A percentile compares a stretch with the other conserved stretches of the same genome.
phyloP scores from a whole-genome alignment of 2,329 filamentous ascomycete species.

The Cryphonectria nitschkei region DNA sequence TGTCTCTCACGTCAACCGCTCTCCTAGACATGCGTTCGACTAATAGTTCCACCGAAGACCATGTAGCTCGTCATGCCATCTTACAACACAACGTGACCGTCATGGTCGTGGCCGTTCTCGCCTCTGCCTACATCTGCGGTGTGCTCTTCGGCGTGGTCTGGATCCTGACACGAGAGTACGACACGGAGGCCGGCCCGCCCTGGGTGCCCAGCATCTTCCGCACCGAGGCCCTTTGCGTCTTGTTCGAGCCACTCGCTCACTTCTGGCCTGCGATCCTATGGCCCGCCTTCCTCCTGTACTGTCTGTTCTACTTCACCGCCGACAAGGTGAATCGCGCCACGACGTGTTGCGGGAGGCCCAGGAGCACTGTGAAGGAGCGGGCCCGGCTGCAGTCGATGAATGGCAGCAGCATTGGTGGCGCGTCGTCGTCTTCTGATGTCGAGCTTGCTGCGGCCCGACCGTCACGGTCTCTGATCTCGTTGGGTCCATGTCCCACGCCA shows the following conservation, averaged over 20 bases:
- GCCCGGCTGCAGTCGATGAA: neutral
- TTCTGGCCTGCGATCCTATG: constrained; percentile 9
- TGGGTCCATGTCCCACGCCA: neutral
- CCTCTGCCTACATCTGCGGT: constrained; percentile 7
- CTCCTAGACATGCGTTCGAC: neutral
- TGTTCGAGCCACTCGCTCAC: constrained; percentile 8
- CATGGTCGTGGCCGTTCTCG: neutral
- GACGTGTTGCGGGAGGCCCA: constrained; percentile 9
- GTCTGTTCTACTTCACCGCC: neutral
- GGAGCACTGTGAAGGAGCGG: neutral
- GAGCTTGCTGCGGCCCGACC: neutral
- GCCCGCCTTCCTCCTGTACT: constrained; percentile 3
- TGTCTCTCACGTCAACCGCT: neutral
- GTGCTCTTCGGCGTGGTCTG: neutral
- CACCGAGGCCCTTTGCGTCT: constrained; percentile 11
- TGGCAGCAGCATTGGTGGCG: neutral
- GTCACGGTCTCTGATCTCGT: neutral
- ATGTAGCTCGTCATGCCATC: neutral
- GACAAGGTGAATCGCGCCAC: constrained; percentile 5
- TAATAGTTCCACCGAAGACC: neutral
- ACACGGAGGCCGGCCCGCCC: neutral
- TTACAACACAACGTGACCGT: neutral
- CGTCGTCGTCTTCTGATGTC: neutral
- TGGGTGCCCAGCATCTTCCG: constrained; percentile 14
- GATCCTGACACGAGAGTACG: constrained; percentile 10